phyloP scores from a whole-genome alignment of 352 stramenopile genomes.

The Globisporangium viniferum region DNA sequence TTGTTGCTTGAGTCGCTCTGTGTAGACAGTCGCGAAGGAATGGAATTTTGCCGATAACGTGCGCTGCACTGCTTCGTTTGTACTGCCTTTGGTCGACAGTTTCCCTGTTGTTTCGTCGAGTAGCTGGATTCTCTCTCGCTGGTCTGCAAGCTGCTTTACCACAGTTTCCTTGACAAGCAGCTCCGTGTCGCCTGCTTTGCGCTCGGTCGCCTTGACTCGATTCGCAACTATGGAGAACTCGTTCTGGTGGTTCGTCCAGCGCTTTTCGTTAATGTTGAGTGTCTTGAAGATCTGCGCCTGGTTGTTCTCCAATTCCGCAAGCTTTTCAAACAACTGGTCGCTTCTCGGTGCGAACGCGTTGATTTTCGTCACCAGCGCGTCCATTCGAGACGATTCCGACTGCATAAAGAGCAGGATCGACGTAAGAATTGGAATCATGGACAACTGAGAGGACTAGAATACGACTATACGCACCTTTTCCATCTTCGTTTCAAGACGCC shows the following conservation, averaged over 20 bases:
- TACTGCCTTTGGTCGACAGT: slow-evolving; percentile 18
- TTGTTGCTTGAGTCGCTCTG: slow-evolving; percentile 28
- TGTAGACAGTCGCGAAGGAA: slow-evolving; percentile 20
- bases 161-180: neutral
- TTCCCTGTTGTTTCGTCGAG: slow-evolving; percentile 18
- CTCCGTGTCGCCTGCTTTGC: neutral
- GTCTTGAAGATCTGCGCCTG: slow-evolving; percentile 11
- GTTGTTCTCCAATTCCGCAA: slow-evolving; percentile 17
- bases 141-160: neutral
- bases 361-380: slow-evolving; percentile 52
- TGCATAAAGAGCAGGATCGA: slow-evolving; percentile 10
- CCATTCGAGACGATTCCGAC: slow-evolving; percentile 44
- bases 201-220: neutral
- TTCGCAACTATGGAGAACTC: neutral
- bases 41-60: slow-evolving; percentile 39
- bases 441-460: neutral
- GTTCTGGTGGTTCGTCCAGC: neutral
- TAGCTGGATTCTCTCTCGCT: slow-evolving; percentile 15
- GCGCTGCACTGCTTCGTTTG: slow-evolving; percentile 25
- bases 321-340: slow-evolving; percentile 24
- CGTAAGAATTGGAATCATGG: neutral
- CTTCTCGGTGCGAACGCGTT: slow-evolving; percentile 45
- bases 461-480: slow-evolving; percentile 45
- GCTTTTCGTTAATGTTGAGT: neutral
- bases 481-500: slow-evolving; percentile 46